Base-by-base conservation (phyloP, 2,329 filamentous ascomycete genomes). In the Aspergillus sp. region DNA sequence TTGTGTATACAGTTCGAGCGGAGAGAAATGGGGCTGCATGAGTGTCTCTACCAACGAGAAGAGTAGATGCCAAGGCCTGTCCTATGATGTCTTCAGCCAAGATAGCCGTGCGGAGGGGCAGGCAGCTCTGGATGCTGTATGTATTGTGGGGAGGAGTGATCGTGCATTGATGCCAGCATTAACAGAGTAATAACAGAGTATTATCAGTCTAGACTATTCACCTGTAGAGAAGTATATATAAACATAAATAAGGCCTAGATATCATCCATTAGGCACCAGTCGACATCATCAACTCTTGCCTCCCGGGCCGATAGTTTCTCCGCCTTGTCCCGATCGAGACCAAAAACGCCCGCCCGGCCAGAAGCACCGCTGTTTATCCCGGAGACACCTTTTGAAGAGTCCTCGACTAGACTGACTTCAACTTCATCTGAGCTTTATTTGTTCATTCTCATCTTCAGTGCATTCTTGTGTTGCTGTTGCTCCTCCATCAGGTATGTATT, bases 351-450 rank as follows among this genome's bases (percentile, higher is more conserved):
- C 32, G 32, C 25, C 25, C 25, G 25, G 25, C 25, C 9, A 30
- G 25, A 30, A 30, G 25, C 25, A 30, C 25, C 25, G 25, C 25
- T 30, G 25, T 30, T 30, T 30, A 4, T 30, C 25, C 25, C 25
- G 25, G 25, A 30, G 25, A 27, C 9, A 27, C 25, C 25, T 10
- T 12, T 10, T 5, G 10, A 9, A 9, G 4, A 30, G 25, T 30
- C 25, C 25, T 30, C 4, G 7, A 30, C 12, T 30, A 30, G 25
- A 30, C 4, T 12, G 10, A 38, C 32, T 45, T 44, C 43, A 42
- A 43, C 46, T 39, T 17, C 22, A 13, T 48, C 48, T 48, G 35
- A 37, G 47, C 38, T 49, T 41, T 46, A 48, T 51, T 37, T 42
- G 45, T 48, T 35, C 45, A 43, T 44, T n/a, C 39, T 39, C 41